Base-by-base conservation (phyloP, 768 basidiomycete species). In the Leccinum aurantiacum region DNA sequence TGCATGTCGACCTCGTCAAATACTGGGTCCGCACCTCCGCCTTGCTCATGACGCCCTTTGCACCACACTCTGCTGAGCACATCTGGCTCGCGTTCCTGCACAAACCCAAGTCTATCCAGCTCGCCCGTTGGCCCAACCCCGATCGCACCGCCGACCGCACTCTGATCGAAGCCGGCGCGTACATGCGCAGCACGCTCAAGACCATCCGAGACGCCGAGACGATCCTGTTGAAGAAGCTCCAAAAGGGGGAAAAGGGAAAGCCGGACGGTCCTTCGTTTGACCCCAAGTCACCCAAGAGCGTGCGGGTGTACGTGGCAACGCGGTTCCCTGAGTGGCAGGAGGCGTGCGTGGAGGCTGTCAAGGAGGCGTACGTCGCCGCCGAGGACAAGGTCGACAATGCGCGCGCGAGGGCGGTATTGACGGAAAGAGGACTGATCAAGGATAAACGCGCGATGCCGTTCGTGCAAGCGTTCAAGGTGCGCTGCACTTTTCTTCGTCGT, bases 321-420 rank as follows among this genome's bases (percentile, higher is more conserved):
- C 73, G 78, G 53, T 98, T 95, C 84, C 97, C 97, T 0, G 88
- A 87, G 65, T 99, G 97, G 96, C 96, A 99, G 74, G 86, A 93
- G 65, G 73, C 75, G 27, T 91, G 91, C 68, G 89, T 98, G 53
- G 83, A 86, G 68, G 79, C 86, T 44, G 81, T 95, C 53, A 84
- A 84, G 76, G 85, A 87, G 13, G 78, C 25, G 25, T 25, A 25
- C 25, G 25, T 25, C 25, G 25, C 5, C 25, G 25, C 25, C 25
- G 25, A 25, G 25, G 25, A 25, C 25, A 25, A 4, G 25, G 25
- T 25, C 25, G 5, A 25, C 25, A 5, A 25, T 5, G 25, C 25
- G 25, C 25, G 25, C 5, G 4, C 1, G 25, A 25, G 25, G 1
- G 25, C 25, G 25, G 25, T 25, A 5, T 25, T 25, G 25, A 25